Evolutionary conservation across 1,284 basidiomycete genomes (phyloP), one percentile per base, ranked within the genome.

Genomic region (Ceratobasidium sp.): DNA sequence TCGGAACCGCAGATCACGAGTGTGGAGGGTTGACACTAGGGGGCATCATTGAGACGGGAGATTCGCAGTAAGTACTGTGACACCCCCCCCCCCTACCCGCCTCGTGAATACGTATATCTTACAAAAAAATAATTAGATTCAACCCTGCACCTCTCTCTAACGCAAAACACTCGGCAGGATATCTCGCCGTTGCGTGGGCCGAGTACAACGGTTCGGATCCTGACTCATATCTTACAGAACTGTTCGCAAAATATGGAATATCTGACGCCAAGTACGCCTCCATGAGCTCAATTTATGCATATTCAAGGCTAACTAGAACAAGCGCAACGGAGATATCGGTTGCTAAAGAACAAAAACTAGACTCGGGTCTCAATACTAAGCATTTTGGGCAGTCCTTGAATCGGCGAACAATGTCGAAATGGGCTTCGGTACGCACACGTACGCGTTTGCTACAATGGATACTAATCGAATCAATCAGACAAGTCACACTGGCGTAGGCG

Each of bases 21-120:
- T 83, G 82, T 50, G 83, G 83, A 56, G 83, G 83, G 6, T 74
- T 84, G 13, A 81, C 82, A 3, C 76, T 83, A 3, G 82, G 83
- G 78, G 77, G 77, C 12, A 74, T 78, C 10, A 64, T 66, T 15
- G 62, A 61, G 12, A 65, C 52, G 9, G 77, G 77, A 9, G 62
- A 78, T 26, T 66, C 73, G 15, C 77, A 78, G 77, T 76, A 26
- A 57, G 74, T 76, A 6, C 17, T 56, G 13, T 7, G 20, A 17
- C 17, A 20, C n/a, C n/a, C n/a, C n/a, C n/a, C n/a, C n/a, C n/a
- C n/a, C n/a, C n/a, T n/a, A n/a, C n/a, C n/a, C n/a, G n/a, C n/a
- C n/a, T n/a, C n/a, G n/a, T n/a, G n/a, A n/a, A n/a, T n/a, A n/a
- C n/a, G n/a, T n/a, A n/a, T n/a, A n/a, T n/a, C n/a, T n/a, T n/a